A percentile compares a stretch with the other conserved stretches of the same genome.
phyloP scores from a whole-genome alignment of 139 green algal species.

The Marvania coccoides region DNA sequence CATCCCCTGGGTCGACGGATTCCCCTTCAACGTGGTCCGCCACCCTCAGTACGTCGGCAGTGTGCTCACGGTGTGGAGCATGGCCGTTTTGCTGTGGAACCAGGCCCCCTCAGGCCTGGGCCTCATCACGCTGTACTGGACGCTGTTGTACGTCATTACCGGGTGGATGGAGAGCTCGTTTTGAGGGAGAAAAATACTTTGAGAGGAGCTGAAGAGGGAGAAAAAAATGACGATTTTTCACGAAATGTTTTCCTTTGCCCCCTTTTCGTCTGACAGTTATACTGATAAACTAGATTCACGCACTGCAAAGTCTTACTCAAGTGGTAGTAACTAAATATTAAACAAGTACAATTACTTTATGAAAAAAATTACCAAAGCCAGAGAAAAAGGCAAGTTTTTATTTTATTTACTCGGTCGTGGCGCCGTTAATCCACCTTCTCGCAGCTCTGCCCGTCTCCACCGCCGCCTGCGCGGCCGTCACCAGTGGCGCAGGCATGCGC shows the following conservation, averaged over 20 bases:
- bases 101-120: constrained; percentile 19
- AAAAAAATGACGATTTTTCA: no score
- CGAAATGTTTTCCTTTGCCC: background rate
- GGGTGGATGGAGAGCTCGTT: constrained; percentile 33
- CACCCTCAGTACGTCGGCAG: constrained; percentile 79
- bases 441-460: constrained; percentile 32
- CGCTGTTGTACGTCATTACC: constrained; percentile 48
- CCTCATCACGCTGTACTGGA: constrained; percentile 46
- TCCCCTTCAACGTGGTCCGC: constrained; percentile 64
- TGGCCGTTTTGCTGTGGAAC: constrained; percentile 23
- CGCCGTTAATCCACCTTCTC: constrained; percentile 30
- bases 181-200: constrained; percentile 6
- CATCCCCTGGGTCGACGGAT: constrained; percentile 67
- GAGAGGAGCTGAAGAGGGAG: background rate
- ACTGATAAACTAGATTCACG: no score
- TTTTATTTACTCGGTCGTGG: constrained; percentile 1
- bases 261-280: background rate
- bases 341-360: no score
- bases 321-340: no score
- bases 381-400: background rate
- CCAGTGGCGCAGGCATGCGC: constrained; percentile 18
- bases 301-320: no score
- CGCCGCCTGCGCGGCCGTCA: constrained; percentile 24
- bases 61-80: constrained; percentile 50
- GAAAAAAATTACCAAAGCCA: background rate